These are phyloP conservation scores for Pythium guiyangense DNA, from an alignment of 352 stramenopile genomes.

Conservation along the genomic window DNA sequence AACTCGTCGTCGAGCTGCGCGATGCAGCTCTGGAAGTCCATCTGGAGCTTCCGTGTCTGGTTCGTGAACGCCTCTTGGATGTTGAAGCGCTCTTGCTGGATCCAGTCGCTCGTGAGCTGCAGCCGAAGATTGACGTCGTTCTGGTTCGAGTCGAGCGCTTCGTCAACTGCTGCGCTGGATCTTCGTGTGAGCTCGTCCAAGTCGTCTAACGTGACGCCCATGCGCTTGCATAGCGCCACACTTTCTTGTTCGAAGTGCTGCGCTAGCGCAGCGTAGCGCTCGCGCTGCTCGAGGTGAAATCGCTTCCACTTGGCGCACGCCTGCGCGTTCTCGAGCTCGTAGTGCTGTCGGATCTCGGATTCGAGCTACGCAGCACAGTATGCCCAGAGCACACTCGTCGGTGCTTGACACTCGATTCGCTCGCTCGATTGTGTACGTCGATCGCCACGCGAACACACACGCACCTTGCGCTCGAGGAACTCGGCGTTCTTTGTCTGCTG, in stretches of 20 bases:
- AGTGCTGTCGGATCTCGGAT: conserved; percentile 53
- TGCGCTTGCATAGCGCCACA: conserved; percentile 18
- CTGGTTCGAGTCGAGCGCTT: conserved; percentile 1
- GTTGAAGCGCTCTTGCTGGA: conserved; percentile 63
- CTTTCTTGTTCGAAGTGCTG: conserved; percentile 28
- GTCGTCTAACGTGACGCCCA: not conserved
- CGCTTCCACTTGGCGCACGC: conserved; percentile 47
- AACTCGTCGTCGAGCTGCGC: conserved; percentile 39
- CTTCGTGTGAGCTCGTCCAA: not conserved
- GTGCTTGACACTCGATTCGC: too few species aligned
- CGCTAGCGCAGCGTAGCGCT: conserved; percentile 17
- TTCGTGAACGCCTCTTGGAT: conserved; percentile 66
- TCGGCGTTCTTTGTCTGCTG: conserved; percentile 31
- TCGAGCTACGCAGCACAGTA: conserved; percentile 27
- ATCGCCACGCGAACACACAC: not conserved
- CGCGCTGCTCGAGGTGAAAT: conserved; percentile 28
- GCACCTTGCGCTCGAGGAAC: conserved; percentile 53
- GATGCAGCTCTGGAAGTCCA: conserved; percentile 37
- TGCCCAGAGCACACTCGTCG: too few species aligned
- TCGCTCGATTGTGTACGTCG: too few species aligned
- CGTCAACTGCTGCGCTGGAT: not conserved
- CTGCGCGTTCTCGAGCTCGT: conserved; percentile 44
- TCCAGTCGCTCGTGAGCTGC: conserved; percentile 38
- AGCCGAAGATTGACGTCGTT: conserved; percentile 15
- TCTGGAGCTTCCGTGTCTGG: conserved; percentile 47